Evolutionary conservation across 345 rosid species (phyloP), one percentile per base, ranked within the genome.

Genomic region (Boechera retrofracta): DNA sequence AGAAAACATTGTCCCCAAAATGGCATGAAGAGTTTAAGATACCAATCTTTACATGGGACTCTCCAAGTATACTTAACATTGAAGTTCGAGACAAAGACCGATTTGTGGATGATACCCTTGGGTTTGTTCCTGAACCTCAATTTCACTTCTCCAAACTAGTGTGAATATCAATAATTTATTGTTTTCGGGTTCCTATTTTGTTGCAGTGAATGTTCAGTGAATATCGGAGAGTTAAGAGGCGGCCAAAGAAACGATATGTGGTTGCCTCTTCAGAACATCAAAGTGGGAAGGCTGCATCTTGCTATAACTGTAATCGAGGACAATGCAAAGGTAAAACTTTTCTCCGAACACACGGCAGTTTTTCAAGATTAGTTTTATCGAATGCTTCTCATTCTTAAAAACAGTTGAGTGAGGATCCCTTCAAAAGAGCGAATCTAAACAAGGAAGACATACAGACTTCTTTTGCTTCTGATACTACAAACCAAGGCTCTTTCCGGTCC

Each of bases 81-180:
- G 90, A 95, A 86, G 98, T 95, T 82, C 66, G 86, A 74, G 97
- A 93, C 81, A 89, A 95, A 80, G 99, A 95, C 76, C 89, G 79
- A 63, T 88, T 89, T 48, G 83, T 87, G 10, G 98, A 94, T 78
- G 98, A 90, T 80, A 74, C 81, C 26, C 97, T 95, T 13, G 98
- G 99, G 99, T 92, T 74, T 48, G 88, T 78, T 77, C 84, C 73
- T 73, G 8, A 75, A 64, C 60, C 76, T 64, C 5, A 0, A 0
- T 16, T 18, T 5, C 56, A 63, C 63, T 39, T 39, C 42, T 38
- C 10, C 41, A 71, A 64, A 64, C 36, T 32, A 9, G 4, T 64
- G 7, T 58, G 52, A 35, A 33, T 73, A 51, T 47, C 7, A 47
- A 18, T 11, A 29, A 21, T 66, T 65, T 65, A 36, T 55, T 55